phyloP scores from a whole-genome alignment of 2,329 filamentous ascomycete genomes.

The Cladosporium sp. region DNA sequence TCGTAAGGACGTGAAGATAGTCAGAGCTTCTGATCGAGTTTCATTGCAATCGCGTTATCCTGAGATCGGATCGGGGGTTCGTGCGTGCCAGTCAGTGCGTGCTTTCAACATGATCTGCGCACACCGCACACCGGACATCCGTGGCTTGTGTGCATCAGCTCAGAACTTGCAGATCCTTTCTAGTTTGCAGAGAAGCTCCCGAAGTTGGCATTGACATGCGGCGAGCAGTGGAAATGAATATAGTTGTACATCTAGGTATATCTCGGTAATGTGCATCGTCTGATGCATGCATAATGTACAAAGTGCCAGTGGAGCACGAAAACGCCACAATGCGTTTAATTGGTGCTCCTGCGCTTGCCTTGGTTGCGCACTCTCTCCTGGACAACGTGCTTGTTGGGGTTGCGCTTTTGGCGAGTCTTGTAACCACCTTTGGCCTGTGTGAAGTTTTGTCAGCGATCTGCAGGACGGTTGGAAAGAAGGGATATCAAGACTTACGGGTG shows the following conservation, averaged over 20 bases:
- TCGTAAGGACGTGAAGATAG: not conserved
- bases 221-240: not conserved
- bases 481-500: conserved; percentile 66
- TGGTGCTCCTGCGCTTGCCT: conserved; percentile 68
- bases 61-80: not conserved
- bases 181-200: not conserved
- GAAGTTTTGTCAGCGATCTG: conserved; percentile 10
- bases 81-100: not conserved
- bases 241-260: conserved; percentile 19
- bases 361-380: conserved; percentile 81
- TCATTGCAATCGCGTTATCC: not conserved
- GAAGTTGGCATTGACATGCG: not conserved
- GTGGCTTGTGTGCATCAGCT: not conserved
- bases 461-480: not conserved
- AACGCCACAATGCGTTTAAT: not conserved
- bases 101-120: not conserved
- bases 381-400: conserved; percentile 90
- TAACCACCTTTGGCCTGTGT: conserved; percentile 72
- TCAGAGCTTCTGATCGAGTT: not conserved
- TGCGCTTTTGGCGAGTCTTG: conserved; percentile 88
- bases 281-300: conserved; percentile 17
- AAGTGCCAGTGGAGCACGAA: not conserved
- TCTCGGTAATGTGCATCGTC: conserved; percentile 15
- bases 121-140: not conserved
- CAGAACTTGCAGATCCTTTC: not conserved